Conservation (phyloP, 306 rosid genomes). For the Pueraria montana region DNA sequence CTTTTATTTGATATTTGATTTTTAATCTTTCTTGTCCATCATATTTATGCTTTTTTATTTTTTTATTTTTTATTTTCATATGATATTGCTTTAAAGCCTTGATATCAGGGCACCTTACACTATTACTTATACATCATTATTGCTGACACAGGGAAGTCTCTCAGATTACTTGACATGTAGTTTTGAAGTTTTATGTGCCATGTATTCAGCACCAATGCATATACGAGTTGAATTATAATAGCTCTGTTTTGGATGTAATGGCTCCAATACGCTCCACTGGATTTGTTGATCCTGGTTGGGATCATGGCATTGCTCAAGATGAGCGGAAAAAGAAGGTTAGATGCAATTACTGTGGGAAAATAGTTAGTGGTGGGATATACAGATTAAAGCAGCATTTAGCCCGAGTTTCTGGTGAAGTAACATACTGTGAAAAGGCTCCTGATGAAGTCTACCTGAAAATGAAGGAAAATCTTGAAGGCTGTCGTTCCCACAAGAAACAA, state of each 20-base stretch:
- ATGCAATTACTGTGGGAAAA: slow-evolving; percentile 96
- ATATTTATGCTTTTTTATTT: not conserved
- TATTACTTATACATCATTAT: slow-evolving; percentile 24
- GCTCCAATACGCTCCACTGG: slow-evolving; percentile 85
- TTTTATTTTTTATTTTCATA: not conserved
- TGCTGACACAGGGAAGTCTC: slow-evolving; percentile 42
- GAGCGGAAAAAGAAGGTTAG: slow-evolving; percentile 97
- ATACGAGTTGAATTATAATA: slow-evolving; percentile 45
- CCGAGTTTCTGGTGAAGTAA: slow-evolving; percentile 96
- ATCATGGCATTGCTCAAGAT: slow-evolving; percentile 94
- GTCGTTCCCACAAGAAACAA: slow-evolving; percentile 83
- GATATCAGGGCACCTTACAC: slow-evolving; percentile 22
- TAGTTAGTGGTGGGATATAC: slow-evolving; percentile 97
- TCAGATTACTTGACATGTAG: slow-evolving; percentile 46
- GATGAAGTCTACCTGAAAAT: slow-evolving; percentile 89
- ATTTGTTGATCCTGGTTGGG: slow-evolving; percentile 97
- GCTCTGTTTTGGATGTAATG: slow-evolving; percentile 56
- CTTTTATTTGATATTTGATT: not conserved
- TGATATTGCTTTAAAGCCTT: slow-evolving; percentile 8
- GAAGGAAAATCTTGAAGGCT: slow-evolving; percentile 91
- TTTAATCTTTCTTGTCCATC: not conserved
- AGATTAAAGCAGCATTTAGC: slow-evolving; percentile 98
- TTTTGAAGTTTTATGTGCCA: slow-evolving; percentile 32
- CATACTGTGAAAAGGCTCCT: slow-evolving; percentile 96
- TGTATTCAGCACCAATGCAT: slow-evolving; percentile 39